A percentile compares a stretch with the other conserved stretches of the same genome.
Evolutionary conservation across 2,329 filamentous ascomycete genomes (phyloP).

Genomic region (Didymella glomerata): DNA sequence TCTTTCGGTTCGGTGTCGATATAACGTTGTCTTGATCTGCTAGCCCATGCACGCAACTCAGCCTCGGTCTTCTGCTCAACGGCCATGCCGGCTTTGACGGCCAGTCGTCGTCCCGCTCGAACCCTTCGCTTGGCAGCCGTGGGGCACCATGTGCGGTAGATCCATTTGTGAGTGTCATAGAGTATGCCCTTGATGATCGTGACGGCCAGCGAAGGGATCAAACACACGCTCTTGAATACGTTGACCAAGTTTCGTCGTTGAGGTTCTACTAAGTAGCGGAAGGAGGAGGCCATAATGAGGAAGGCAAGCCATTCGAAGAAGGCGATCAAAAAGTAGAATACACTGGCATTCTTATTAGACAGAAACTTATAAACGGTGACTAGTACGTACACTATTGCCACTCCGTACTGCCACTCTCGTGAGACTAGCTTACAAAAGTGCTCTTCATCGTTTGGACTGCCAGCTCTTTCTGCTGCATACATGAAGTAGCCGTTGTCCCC

Average conservation of each 20-base stretch:
- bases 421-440: background rate
- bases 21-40: background rate
- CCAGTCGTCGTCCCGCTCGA: background rate
- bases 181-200: background rate
- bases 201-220: background rate
- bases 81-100: background rate
- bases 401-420: background rate
- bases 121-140: background rate
- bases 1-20: background rate
- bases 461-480: background rate
- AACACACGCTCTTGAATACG: background rate
- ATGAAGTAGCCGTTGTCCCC: background rate
- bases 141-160: background rate
- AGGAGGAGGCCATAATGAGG: background rate
- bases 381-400: background rate
- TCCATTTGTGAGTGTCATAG: background rate
- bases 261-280: background rate
- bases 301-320: background rate
- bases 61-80: background rate
- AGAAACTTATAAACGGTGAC: background rate
- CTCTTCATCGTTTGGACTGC: background rate
- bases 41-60: background rate
- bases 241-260: background rate
- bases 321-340: background rate
- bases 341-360: background rate